phyloP scores from a whole-genome alignment of 2,329 filamentous ascomycete genomes.

The Apiospora phragmitis region DNA sequence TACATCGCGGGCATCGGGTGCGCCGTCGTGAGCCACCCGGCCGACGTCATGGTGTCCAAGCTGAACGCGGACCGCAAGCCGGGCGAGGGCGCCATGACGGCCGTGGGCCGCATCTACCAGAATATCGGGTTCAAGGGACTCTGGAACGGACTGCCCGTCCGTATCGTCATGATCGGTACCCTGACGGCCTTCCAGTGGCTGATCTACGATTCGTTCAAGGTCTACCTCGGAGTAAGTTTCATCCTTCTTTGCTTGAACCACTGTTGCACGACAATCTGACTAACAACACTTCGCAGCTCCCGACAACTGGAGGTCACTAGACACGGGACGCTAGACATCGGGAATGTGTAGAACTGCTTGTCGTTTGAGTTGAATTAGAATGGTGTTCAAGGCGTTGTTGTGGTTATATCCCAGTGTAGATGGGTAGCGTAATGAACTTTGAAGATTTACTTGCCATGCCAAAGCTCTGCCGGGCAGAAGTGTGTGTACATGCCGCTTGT shows the following conservation, averaged over 20 bases:
- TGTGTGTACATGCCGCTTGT: not conserved
- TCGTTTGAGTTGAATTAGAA: not conserved
- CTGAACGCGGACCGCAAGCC: slow-evolving; percentile 73
- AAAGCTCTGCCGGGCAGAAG: no score
- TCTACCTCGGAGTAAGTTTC: slow-evolving; percentile 14
- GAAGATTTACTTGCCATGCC: not conserved
- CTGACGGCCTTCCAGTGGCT: slow-evolving; percentile 84
- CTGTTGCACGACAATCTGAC: not conserved
- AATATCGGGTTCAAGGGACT: slow-evolving; percentile 83
- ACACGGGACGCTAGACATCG: not conserved
- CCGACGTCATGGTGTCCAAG: slow-evolving; percentile 88
- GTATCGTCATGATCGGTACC: slow-evolving; percentile 82
- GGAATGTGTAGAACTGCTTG: not conserved
- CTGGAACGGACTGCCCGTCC: slow-evolving; percentile 82
- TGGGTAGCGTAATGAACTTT: not conserved
- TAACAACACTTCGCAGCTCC: slow-evolving; percentile 10
- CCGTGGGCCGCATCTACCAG: slow-evolving; percentile 73
- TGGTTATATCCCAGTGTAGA: not conserved
- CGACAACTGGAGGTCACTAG: slow-evolving; percentile 18
- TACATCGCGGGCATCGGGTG: slow-evolving; percentile 85
- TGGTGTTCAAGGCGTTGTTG: not conserved
- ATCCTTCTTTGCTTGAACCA: not conserved
- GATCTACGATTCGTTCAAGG: slow-evolving; percentile 60
- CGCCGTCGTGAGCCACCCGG: slow-evolving; percentile 73
- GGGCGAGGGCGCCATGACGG: slow-evolving; percentile 73